Conservation (phyloP, 441 rosid genomes). For the Hura crepitans region DNA sequence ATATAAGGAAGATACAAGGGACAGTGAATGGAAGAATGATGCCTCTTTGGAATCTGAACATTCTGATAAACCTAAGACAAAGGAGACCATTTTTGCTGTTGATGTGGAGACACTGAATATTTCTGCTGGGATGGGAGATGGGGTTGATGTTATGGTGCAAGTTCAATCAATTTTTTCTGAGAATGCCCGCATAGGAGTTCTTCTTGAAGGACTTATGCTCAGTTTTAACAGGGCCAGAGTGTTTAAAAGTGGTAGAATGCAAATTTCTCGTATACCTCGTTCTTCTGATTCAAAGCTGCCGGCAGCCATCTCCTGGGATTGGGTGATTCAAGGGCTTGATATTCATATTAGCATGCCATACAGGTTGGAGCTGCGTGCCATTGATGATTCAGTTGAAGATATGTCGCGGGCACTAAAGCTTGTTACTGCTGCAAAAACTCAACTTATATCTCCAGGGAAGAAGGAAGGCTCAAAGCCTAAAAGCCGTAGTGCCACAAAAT, state of each 20-base stretch:
- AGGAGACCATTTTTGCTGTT: slow-evolving; percentile 90
- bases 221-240: slow-evolving; percentile 73
- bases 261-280: slow-evolving; percentile 91
- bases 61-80: slow-evolving; percentile 67
- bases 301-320: slow-evolving; percentile 66
- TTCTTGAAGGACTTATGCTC: slow-evolving; percentile 88
- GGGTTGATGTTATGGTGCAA: slow-evolving; percentile 74
- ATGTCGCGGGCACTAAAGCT: slow-evolving; percentile 88
- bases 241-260: slow-evolving; percentile 86
- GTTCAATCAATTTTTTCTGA: slow-evolving; percentile 98
- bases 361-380: slow-evolving; percentile 94
- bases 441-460: slow-evolving; percentile 52
- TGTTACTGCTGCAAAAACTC: slow-evolving; percentile 62
- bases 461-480: slow-evolving; percentile 68
- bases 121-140: slow-evolving; percentile 94
- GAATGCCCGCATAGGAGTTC: slow-evolving; percentile 93
- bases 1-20: slow-evolving; percentile 38
- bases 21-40: slow-evolving; percentile 49
- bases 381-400: slow-evolving; percentile 96
- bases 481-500: slow-evolving; percentile 57
- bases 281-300: slow-evolving; percentile 51
- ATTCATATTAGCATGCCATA: slow-evolving; percentile 89
- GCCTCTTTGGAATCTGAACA: slow-evolving; percentile 37
- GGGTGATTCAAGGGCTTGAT: slow-evolving; percentile 96
- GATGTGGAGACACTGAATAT: slow-evolving; percentile 82